These are phyloP conservation scores for Auricularia sp. DNA, from an alignment of 768 basidiomycete genomes.

Conservation along the genomic window DNA sequence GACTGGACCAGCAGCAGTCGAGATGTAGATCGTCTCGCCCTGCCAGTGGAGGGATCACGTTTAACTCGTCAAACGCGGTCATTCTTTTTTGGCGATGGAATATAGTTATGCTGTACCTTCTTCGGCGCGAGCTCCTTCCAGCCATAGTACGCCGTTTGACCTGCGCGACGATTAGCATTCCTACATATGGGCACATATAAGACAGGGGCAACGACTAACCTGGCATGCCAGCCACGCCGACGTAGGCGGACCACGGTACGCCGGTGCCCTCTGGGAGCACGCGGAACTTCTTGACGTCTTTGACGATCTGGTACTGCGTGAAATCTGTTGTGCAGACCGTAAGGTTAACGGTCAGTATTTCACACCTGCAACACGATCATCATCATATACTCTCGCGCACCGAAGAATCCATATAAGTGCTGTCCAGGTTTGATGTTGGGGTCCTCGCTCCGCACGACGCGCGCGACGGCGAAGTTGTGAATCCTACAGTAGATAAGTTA, in stretches of 20 bases:
- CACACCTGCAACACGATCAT: conserved; percentile 11
- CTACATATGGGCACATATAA: not conserved
- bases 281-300: conserved; percentile 10
- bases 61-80: too few relatives aligned
- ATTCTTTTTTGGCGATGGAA: not conserved
- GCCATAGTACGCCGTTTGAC: conserved; percentile 24
- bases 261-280: conserved; percentile 33
- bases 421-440: conserved; percentile 26
- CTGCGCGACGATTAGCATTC: conserved; percentile 7
- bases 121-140: conserved; percentile 37
- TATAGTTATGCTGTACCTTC: conserved; percentile 22
- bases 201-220: conserved; percentile 3
- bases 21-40: conserved; percentile 44
- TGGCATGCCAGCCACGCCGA: conserved; percentile 42
- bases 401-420: conserved; percentile 29
- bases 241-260: conserved; percentile 39
- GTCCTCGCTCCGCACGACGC: conserved; percentile 36
- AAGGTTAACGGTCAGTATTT: not conserved
- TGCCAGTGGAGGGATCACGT: conserved; percentile 7
- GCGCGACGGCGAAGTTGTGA: conserved; percentile 28
- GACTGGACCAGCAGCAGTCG: conserved; percentile 41
- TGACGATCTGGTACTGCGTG: conserved; percentile 31
- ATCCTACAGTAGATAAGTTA: conserved; percentile 14
- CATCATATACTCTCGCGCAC: conserved; percentile 9
- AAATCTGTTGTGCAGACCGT: conserved; percentile 22